phyloP scores from a whole-genome alignment of 148 eudicot species.

The Arbutus unedo region DNA sequence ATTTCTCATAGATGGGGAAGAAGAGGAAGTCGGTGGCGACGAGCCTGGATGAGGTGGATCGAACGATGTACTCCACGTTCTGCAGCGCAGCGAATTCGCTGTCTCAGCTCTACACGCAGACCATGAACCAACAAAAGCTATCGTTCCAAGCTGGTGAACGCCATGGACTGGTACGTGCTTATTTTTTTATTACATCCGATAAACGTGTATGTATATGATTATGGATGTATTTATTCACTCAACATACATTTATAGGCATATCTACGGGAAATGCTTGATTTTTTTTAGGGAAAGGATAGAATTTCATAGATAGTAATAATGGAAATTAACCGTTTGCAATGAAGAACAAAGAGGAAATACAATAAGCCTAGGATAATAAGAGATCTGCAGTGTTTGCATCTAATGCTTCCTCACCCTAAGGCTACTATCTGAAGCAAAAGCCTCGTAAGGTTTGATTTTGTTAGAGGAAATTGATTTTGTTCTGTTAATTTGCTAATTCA shows the following conservation, averaged over 20 bases:
- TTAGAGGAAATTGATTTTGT: neutral
- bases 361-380: no score
- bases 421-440: no score
- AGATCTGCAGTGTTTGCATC: no score
- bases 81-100: slow-evolving; percentile 74
- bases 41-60: slow-evolving; percentile 88
- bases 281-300: neutral
- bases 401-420: no score
- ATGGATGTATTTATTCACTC: neutral
- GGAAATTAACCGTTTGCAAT: no score
- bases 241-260: neutral
- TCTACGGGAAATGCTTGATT: neutral
- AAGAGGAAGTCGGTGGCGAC: slow-evolving; percentile 76
- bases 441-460: neutral
- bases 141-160: slow-evolving; percentile 79
- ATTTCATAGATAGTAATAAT: no score
- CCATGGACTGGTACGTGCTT: slow-evolving; percentile 43
- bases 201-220: neutral
- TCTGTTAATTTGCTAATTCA: neutral
- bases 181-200: neutral
- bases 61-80: slow-evolving; percentile 75
- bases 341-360: no score
- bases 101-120: slow-evolving; percentile 84
- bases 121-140: slow-evolving; percentile 69
- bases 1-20: slow-evolving; percentile 48